A percentile compares a stretch with the other conserved stretches of the same genome.
phyloP scores from a whole-genome alignment of 345 rosid genomes.

The Linum usitatissimum region DNA sequence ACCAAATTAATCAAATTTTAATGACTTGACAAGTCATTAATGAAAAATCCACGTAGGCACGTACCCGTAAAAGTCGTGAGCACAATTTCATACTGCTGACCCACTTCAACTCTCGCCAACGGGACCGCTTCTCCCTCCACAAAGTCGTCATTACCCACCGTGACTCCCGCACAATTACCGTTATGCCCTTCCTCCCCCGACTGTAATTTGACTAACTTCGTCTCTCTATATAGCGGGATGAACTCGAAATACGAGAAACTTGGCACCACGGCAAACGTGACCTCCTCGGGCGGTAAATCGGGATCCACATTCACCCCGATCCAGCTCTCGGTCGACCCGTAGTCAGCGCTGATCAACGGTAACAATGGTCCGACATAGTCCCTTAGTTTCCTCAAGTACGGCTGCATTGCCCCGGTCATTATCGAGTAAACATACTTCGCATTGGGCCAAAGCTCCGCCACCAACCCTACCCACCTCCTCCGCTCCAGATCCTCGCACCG shows the following conservation, averaged over 20 bases:
- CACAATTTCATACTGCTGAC: conserved; percentile 74
- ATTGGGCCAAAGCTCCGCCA: conserved; percentile 74
- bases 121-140: conserved; percentile 70
- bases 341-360: conserved; percentile 77
- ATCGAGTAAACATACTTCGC: conserved; percentile 83
- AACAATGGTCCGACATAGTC: conserved; percentile 48
- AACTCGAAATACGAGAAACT: conserved; percentile 89
- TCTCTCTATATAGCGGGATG: conserved; percentile 54
- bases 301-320: conserved; percentile 89
- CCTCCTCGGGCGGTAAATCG: conserved; percentile 51
- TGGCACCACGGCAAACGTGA: conserved; percentile 71
- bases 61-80: conserved; percentile 94
- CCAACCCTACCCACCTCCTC: conserved; percentile 44
- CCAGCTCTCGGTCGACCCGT: conserved; percentile 95
- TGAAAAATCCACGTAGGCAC: neutral
- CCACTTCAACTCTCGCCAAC: conserved; percentile 58
- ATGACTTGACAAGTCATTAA: no score
- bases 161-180: neutral
- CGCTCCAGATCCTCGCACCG: conserved; percentile 36
- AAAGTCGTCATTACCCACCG: conserved; percentile 37
- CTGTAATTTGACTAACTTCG: conserved; percentile 6
- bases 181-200: no score
- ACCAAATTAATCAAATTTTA: no score
- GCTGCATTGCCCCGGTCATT: conserved; percentile 93
- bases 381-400: conserved; percentile 57